phyloP scores from a whole-genome alignment of 1,139 yeast species.

The Geotrichum restrictum region DNA sequence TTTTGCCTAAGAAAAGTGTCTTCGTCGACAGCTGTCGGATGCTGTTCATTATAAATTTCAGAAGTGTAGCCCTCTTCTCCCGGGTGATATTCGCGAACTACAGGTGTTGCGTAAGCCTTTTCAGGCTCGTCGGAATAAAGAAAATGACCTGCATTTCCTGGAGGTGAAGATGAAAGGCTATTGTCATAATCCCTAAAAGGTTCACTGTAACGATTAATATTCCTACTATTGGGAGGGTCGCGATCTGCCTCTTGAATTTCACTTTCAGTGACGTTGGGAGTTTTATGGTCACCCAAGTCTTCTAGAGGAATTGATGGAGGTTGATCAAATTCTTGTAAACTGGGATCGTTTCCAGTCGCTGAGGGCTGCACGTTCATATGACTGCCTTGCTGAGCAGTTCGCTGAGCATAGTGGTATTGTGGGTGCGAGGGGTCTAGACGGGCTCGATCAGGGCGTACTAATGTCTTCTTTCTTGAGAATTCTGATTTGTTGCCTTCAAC shows the following conservation, averaged over 20 bases:
- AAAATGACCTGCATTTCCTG: background rate
- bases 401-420: constrained; percentile 71
- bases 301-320: constrained; percentile 7
- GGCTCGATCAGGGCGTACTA: constrained; percentile 76
- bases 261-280: no score
- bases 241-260: no score
- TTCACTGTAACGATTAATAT: no score
- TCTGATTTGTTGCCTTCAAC: background rate
- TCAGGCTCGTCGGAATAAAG: background rate
- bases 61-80: background rate
- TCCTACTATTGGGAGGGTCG: no score
- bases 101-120: background rate
- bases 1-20: no score
- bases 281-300: background rate
- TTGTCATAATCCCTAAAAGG: no score
- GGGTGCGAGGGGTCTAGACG: constrained; percentile 66
- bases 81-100: background rate
- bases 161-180: background rate
- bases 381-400: constrained; percentile 56
- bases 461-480: constrained; percentile 52
- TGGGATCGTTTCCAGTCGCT: constrained; percentile 61
- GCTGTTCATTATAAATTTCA: background rate
- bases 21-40: background rate
- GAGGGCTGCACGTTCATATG: constrained; percentile 53
- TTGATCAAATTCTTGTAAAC: constrained; percentile 2